Base-by-base conservation (phyloP, 1,284 basidiomycete species). In the Ganoderma boninense region DNA sequence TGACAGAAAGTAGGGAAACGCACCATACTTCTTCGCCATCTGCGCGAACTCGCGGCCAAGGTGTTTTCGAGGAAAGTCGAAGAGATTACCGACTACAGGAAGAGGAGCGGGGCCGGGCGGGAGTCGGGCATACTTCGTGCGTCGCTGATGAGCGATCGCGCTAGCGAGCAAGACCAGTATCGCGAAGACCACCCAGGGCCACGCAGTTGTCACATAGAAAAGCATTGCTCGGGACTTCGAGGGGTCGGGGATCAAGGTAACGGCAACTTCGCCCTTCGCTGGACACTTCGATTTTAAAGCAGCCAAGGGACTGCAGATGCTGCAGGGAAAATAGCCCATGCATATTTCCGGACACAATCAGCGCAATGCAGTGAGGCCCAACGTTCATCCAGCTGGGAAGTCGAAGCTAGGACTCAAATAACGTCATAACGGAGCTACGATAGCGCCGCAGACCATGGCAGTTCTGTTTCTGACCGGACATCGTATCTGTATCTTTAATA, bases 51-150 rank as follows among this genome's bases (percentile, higher is more conserved):
- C 66, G 40, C 62, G 61, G 11, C 66, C 66, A 3, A 68, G 52
- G 35, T 68, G 66, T 18, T 3, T 57, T 16, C 29, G 38, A n/a
- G 66, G 66, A 49, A 64, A 42, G n/a, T 68, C 62, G 11, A 68
- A 32, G 1, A 49, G 42, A 49, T 68, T 68, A 2, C 66, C 62
- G 0, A 68, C 4, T 40, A 68, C 7, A 32, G 62, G 66, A 11
- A 44, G 52, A 2, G 62, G 62, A 18, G 10, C 29, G 13, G 66
- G 66, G 32, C 66, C 66, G 4, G 66, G 66, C 20, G 66, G 66
- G n/a, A 64, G 54, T 20, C 35, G 59, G 4, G 26, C 13, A 23
- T 23, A 23, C n/a, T 23, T 49, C 8, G 8, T 49, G 10, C 46
- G 46, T 49, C n/a, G 46, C 16, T 46, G 44, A n/a, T 20, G 4